A percentile compares a stretch with the other conserved stretches of the same genome.
These are phyloP conservation scores for Venturia pyrina DNA, from an alignment of 2,329 filamentous ascomycete species.

Conservation along the genomic window DNA sequence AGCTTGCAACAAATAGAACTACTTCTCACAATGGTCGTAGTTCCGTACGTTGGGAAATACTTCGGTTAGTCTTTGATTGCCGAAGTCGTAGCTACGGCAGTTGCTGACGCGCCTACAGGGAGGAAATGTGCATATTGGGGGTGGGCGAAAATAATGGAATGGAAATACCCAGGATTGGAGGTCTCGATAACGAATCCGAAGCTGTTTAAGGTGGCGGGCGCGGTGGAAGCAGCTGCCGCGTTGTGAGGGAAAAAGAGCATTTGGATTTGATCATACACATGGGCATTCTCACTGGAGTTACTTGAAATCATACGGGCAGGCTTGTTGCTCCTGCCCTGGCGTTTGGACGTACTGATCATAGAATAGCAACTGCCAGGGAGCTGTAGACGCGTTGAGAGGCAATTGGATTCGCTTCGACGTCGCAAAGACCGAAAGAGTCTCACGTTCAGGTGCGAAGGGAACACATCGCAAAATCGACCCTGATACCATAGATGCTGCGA, in stretches of 20 bases:
- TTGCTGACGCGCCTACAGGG: constrained; percentile 25
- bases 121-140: constrained; percentile 94
- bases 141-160: constrained; percentile 90
- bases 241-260: constrained; percentile 18
- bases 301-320: not conserved
- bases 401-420: not conserved
- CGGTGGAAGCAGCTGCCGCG: constrained; percentile 36
- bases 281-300: not conserved
- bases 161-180: constrained; percentile 71
- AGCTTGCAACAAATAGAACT: constrained; percentile 90
- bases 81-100: not conserved
- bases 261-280: not conserved
- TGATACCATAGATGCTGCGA: too few species aligned
- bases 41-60: constrained; percentile 91
- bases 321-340: not conserved
- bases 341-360: not conserved
- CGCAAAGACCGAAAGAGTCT: too few species aligned
- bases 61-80: constrained; percentile 39
- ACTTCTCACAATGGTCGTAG: constrained; percentile 84
- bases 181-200: constrained; percentile 43
- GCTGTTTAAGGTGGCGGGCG: constrained; percentile 36
- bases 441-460: too few species aligned
- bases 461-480: too few species aligned
- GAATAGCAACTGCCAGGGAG: not conserved
- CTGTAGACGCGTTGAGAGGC: not conserved